A percentile compares a stretch with the other conserved stretches of the same genome.
Conservation (phyloP, 225 moss, liverwort and hornwort species). For the Sphagnum tenellum region DNA sequence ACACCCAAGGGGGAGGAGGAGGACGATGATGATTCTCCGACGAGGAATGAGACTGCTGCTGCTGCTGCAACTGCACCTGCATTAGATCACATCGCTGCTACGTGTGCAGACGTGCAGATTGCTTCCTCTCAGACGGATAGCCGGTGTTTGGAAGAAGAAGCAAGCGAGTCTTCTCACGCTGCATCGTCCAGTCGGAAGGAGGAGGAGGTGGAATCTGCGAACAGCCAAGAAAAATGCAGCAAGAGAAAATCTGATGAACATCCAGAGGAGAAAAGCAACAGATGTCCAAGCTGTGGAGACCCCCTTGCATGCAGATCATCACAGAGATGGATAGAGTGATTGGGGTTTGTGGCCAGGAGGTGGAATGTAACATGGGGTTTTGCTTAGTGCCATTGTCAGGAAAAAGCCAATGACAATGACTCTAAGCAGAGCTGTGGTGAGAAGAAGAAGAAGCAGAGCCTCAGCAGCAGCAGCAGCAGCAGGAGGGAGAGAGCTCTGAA, state of each 20-base stretch:
- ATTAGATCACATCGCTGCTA: conserved; percentile 5
- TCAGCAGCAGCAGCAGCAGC: background rate
- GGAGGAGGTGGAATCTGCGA: conserved; percentile 12
- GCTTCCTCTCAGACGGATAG: conserved; percentile 21
- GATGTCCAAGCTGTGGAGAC: conserved; percentile 46
- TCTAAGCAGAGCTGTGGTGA: background rate
- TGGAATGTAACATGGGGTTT: conserved; percentile 23
- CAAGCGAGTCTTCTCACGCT: too few species aligned
- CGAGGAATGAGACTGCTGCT: background rate
- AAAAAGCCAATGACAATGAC: too few species aligned
- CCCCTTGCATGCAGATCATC: conserved; percentile 3
- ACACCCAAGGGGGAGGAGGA: too few species aligned
- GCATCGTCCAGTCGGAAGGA: background rate
- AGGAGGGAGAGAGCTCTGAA: too few species aligned
- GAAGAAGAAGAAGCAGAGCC: background rate
- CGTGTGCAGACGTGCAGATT: conserved; percentile 20
- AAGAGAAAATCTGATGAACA: conserved; percentile 1
- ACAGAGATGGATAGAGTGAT: conserved; percentile 23
- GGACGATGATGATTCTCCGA: background rate
- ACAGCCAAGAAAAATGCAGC: conserved; percentile 10
- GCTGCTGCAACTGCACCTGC: conserved; percentile 6
- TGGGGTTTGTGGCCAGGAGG: conserved; percentile 27
- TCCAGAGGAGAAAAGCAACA: conserved; percentile 6
- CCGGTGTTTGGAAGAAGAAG: conserved; percentile 14
- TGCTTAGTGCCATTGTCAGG: conserved; percentile 47